Conservation (phyloP, 169 alveolate genomes). For the Toxoplasma gondii region DNA sequence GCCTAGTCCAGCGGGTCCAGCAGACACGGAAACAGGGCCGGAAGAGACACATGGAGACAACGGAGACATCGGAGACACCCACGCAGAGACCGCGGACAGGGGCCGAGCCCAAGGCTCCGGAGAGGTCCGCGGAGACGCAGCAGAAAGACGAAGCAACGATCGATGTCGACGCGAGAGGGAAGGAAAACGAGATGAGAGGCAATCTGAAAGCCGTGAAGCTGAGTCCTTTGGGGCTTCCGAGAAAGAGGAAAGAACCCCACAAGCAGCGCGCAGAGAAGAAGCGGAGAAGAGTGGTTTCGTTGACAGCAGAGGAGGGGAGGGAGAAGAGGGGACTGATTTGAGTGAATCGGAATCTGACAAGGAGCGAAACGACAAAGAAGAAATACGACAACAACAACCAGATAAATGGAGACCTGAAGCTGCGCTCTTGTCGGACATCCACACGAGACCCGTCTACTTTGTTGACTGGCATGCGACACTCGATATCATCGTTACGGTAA, state of each 20-base stretch:
- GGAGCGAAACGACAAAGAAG: background rate
- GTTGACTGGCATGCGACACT: conserved; percentile 33
- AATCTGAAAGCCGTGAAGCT: no score
- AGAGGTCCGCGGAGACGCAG: background rate
- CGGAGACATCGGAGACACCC: background rate
- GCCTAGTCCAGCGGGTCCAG: background rate
- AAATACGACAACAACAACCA: background rate
- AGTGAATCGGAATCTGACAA: background rate
- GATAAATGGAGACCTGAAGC: background rate
- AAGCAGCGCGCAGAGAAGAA: no score
- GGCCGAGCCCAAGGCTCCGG: background rate
- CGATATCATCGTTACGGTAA: conserved; percentile 8
- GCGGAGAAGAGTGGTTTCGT: no score
- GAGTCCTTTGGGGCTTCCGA: no score
- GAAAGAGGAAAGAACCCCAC: no score
- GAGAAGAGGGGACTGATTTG: background rate
- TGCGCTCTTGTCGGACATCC: background rate
- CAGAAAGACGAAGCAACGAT: background rate
- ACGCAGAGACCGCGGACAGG: background rate
- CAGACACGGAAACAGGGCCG: background rate
- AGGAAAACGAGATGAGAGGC: no score
- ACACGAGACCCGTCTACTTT: conserved; percentile 1
- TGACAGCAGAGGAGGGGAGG: background rate
- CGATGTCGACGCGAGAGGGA: background rate
- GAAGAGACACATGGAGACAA: background rate